Conservation (phyloP, 345 rosid species). For the Durio zibethinus region DNA sequence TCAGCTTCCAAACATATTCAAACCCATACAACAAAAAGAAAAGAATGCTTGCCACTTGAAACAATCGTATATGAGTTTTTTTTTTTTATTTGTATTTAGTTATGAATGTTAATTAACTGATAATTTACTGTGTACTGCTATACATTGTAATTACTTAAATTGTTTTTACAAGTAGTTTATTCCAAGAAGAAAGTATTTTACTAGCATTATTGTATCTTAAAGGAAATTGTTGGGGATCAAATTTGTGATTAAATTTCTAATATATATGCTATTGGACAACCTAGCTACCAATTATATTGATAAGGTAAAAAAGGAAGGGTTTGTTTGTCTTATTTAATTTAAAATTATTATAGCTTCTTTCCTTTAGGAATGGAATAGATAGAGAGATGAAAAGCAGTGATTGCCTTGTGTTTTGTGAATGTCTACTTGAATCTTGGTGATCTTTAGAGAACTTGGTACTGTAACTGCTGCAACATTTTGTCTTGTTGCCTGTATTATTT, state of each 20-base stretch:
- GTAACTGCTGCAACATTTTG: constrained; percentile 19
- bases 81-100: background rate
- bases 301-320: constrained; percentile 18
- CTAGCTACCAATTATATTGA: background rate
- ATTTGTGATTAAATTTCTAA: background rate
- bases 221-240: constrained; percentile 20
- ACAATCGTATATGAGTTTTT: too few species aligned
- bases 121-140: too few species aligned
- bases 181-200: too few species aligned
- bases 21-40: too few species aligned
- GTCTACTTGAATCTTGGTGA: constrained; percentile 17
- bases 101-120: background rate
- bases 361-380: background rate
- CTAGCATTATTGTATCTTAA: background rate
- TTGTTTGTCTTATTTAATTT: constrained; percentile 16
- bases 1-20: too few species aligned
- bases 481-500: constrained; percentile 16
- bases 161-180: too few species aligned
- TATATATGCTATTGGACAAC: background rate
- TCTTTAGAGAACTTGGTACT: background rate
- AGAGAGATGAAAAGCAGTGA: constrained; percentile 19
- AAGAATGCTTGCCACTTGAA: too few species aligned
- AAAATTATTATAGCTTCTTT: background rate
- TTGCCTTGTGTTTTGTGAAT: constrained; percentile 43
- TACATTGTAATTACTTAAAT: too few species aligned